Base-by-base conservation (phyloP, 1,284 basidiomycete genomes). In the Cystobasidium slooffiae region DNA sequence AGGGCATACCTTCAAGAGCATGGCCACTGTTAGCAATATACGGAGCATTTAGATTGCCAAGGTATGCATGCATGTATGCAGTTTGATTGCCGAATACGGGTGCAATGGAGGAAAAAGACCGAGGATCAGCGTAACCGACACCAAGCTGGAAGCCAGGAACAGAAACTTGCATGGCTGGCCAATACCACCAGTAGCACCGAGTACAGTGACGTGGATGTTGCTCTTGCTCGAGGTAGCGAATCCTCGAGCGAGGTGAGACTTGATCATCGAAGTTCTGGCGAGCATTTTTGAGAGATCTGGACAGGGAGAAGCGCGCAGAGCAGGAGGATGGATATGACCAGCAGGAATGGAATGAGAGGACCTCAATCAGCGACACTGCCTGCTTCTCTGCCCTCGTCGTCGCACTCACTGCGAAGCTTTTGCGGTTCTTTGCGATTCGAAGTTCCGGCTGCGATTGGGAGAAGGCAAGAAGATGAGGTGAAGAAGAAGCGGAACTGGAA, bases 161-260 rank as follows among this genome's bases (percentile, higher is more conserved):
- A 43, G 53, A 7, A 44, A 39, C 70, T 73, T 39, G 53, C 70
- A 59, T 46, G 70, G 70, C 70, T 73, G 70, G 43, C 70, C 75
- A 44, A 76, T 76, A 51, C 75, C 75, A 51, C 75, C 92, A 80
- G 90, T 91, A 77, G 93, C 93, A 80, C 93, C 93, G 82, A 95
- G 90, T 66, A 96, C 92, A 63, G 91, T 90, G 81, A 73, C 70
- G 51, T 65, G 92, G 75, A 88, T 90, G 81, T 88, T 87, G 80
- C 88, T 87, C 65, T 88, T 82, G 46, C 88, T 86, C 61, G 91
- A 91, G 53, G 92, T 88, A 72, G 92, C 93, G 86, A 95, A 95
- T 76, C 87, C 84, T 79, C 91, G 88, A 58, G 78, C 51, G 63
- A 73, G 63, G 55, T 73, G 70, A 20, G 46, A 37, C 51, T 55